phyloP scores from a whole-genome alignment of 1,284 basidiomycete species.

The Malassezia caprae region DNA sequence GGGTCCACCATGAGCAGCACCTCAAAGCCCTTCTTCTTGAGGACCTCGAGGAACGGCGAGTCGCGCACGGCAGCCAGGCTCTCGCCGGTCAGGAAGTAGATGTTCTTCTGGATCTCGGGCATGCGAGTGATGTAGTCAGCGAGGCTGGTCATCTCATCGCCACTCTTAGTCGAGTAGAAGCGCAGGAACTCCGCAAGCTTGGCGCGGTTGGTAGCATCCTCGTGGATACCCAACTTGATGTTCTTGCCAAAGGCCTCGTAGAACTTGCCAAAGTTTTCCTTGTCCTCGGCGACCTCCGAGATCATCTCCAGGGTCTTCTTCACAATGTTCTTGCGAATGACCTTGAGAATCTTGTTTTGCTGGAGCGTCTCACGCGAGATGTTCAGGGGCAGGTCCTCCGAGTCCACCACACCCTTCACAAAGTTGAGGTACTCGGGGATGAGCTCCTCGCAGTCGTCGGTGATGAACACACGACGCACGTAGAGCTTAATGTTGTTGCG shows the following conservation, averaged over 20 bases:
- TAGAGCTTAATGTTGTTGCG: conserved; percentile 99
- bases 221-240: conserved; percentile 82
- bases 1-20: conserved; percentile 91
- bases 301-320: conserved; percentile 96
- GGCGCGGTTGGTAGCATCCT: conserved; percentile 95
- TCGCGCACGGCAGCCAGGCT: conserved; percentile 80
- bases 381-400: conserved; percentile 98
- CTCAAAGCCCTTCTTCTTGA: conserved; percentile 99
- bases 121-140: conserved; percentile 99
- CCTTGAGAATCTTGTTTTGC: conserved; percentile 99
- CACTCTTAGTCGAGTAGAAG: conserved; percentile 92
- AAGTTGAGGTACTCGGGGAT: conserved; percentile 99
- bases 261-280: conserved; percentile 98
- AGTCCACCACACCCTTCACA: conserved; percentile 90
- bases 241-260: conserved; percentile 64
- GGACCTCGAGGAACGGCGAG: conserved; percentile 96
- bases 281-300: conserved; percentile 95
- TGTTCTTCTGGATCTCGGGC: conserved; percentile 98
- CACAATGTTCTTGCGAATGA: conserved; percentile 75
- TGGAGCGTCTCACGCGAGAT: conserved; percentile 99
- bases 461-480: conserved; percentile 99
- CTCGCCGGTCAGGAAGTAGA: conserved; percentile 93
- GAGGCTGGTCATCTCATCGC: conserved; percentile 84
- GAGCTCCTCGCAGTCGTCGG: conserved; percentile 99
- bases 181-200: conserved; percentile 99